These are phyloP conservation scores for Chrysanthemum makinoi DNA, from an alignment of 129 eudicot species.

Conservation along the genomic window DNA sequence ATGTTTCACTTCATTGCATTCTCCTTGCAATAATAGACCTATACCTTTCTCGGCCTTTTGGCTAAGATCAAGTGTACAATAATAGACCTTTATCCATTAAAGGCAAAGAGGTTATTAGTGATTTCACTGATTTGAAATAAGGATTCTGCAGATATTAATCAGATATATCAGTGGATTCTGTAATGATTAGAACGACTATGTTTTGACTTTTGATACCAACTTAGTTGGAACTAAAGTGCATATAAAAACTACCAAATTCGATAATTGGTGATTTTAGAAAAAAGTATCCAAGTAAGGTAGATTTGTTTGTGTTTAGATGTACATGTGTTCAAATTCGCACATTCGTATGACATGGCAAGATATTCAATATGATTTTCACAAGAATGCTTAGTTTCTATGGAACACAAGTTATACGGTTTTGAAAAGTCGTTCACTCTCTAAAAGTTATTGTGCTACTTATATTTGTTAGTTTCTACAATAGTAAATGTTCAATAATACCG, in stretches of 20 bases:
- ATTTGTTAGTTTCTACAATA: background rate
- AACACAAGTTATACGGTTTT: too few relatives aligned
- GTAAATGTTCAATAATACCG: background rate
- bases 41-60: too few relatives aligned
- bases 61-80: too few relatives aligned
- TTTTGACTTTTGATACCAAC: background rate
- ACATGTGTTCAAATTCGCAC: too few relatives aligned
- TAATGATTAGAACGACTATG: background rate
- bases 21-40: background rate
- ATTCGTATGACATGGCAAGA: too few relatives aligned
- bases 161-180: background rate
- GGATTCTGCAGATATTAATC: background rate
- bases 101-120: background rate
- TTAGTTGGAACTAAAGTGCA: background rate
- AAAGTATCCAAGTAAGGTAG: background rate
- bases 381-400: too few relatives aligned
- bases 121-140: background rate
- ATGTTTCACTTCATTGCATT: slow-evolving; percentile 2
- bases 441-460: background rate
- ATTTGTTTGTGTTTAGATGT: too few relatives aligned
- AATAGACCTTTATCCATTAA: background rate
- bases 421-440: background rate
- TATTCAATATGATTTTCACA: too few relatives aligned
- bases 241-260: background rate
- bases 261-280: background rate